Evolutionary conservation across 1,284 basidiomycete genomes (phyloP).

Genomic region (Austropuccinia psidii): DNA sequence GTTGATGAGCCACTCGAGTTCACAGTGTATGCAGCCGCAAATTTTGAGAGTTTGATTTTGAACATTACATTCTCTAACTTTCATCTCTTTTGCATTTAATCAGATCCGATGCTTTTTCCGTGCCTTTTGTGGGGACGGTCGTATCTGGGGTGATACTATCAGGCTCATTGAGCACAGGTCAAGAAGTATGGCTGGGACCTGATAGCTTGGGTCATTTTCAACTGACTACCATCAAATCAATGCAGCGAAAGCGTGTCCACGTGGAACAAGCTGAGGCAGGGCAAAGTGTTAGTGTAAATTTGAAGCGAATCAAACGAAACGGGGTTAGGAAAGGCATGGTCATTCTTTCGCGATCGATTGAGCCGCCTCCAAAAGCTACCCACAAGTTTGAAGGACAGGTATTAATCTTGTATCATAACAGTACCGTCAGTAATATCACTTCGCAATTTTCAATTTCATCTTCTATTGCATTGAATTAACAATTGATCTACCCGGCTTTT

Average conservation of each 20-base stretch:
- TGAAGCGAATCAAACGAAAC: slow-evolving; percentile 76
- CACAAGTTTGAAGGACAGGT: slow-evolving; percentile 75
- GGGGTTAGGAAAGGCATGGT: slow-evolving; percentile 90
- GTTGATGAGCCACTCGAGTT: slow-evolving; percentile 71
- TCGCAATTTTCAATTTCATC: background rate
- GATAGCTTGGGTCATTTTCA: slow-evolving; percentile 87
- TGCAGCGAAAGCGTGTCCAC: slow-evolving; percentile 84
- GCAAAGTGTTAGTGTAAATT: slow-evolving; percentile 84
- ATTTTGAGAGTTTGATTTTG: slow-evolving; percentile 37
- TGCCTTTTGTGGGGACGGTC: slow-evolving; percentile 47
- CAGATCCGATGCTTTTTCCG: slow-evolving; percentile 42
- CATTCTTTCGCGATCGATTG: slow-evolving; percentile 64
- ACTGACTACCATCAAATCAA: slow-evolving; percentile 73
- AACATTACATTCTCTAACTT: background rate
- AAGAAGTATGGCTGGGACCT: slow-evolving; percentile 77
- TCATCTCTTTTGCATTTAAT: background rate
- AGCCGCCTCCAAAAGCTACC: slow-evolving; percentile 66
- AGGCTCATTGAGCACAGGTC: slow-evolving; percentile 45
- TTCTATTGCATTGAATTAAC: background rate
- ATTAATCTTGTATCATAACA: slow-evolving; percentile 75
- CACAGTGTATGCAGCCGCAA: slow-evolving; percentile 50
- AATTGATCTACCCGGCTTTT: slow-evolving; percentile 29
- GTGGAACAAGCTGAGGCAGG: slow-evolving; percentile 83
- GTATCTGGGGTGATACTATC: slow-evolving; percentile 45
- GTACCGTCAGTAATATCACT: slow-evolving; percentile 73